Percentiles rank a stretch among this genome's conserved stretches.
Evolutionary conservation across 139 green algal genomes (phyloP).

Genomic region (Auxenochlorella pyrenoidosa): DNA sequence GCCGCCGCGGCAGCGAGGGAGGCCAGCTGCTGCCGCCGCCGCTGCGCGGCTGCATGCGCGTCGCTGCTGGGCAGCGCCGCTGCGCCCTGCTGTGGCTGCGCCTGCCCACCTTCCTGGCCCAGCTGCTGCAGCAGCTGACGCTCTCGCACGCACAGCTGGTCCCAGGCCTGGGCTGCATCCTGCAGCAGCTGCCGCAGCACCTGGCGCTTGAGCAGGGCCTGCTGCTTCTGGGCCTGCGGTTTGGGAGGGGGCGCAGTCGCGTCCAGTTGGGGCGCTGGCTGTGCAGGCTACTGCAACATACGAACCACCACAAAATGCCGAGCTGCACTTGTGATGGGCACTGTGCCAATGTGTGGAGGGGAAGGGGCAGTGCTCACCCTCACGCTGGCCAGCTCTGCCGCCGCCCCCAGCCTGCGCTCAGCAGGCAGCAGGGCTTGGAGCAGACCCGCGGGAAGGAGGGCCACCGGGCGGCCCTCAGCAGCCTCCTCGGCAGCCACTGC

Average conservation of each 20-base stretch:
- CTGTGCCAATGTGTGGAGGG: background rate
- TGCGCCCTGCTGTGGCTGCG: background rate
- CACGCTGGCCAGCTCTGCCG: background rate
- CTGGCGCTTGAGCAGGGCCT: background rate
- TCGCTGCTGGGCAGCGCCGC: background rate
- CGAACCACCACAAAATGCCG: too few species aligned
- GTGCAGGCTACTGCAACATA: background rate
- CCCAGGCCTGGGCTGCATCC: background rate
- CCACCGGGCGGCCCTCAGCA: background rate
- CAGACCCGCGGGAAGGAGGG: background rate
- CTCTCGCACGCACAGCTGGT: background rate
- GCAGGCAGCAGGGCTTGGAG: conserved; percentile 1
- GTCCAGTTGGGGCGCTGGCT: background rate
- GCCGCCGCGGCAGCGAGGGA: background rate
- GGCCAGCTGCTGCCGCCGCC: conserved; percentile 7
- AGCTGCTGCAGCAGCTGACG: background rate
- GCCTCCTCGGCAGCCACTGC: background rate
- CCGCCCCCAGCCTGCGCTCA: background rate
- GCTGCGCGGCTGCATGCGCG: background rate
- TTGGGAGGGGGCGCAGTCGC: background rate
- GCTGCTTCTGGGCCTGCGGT: background rate
- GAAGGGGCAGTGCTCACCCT: background rate
- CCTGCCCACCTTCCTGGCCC: background rate
- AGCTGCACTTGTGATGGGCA: background rate
- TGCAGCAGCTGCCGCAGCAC: conserved; percentile 15